A percentile compares a stretch with the other conserved stretches of the same genome.
Evolutionary conservation across 139 green algal species (phyloP).

Genomic region (Bryopsis sp.): DNA sequence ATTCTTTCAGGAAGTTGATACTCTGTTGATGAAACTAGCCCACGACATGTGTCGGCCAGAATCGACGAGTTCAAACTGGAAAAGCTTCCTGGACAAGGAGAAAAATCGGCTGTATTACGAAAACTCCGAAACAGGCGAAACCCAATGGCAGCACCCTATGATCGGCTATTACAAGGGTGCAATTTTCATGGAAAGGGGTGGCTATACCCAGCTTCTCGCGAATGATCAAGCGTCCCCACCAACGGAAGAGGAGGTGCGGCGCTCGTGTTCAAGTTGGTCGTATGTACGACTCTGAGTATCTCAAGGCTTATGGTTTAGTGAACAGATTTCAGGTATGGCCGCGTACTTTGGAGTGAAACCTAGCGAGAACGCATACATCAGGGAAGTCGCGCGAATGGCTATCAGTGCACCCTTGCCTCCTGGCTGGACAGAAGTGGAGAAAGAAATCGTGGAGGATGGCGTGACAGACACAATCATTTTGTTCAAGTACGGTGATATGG

Average conservation of each 20-base stretch:
- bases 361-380: constrained; percentile 3
- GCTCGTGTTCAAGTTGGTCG: background rate
- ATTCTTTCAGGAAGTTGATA: background rate
- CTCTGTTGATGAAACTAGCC: constrained; percentile 14
- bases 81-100: background rate
- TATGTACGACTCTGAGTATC: too few species aligned
- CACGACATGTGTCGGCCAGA: constrained; percentile 13
- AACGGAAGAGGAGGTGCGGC: constrained; percentile 27
- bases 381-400: constrained; percentile 30
- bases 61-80: constrained; percentile 8
- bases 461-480: background rate
- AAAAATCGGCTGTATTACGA: constrained; percentile 28
- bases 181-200: constrained; percentile 55
- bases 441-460: constrained; percentile 16
- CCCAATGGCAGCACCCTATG: constrained; percentile 39
- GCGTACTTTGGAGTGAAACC: background rate
- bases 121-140: constrained; percentile 23
- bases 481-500: constrained; percentile 14
- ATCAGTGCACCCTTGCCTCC: constrained; percentile 44
- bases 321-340: constrained; percentile 7
- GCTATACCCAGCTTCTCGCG: constrained; percentile 29
- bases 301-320: too few species aligned
- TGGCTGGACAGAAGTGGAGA: constrained; percentile 27
- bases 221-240: constrained; percentile 19
- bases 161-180: constrained; percentile 50